Base-by-base conservation (phyloP, 2,329 filamentous ascomycete species). In the Xylaria sp. region DNA sequence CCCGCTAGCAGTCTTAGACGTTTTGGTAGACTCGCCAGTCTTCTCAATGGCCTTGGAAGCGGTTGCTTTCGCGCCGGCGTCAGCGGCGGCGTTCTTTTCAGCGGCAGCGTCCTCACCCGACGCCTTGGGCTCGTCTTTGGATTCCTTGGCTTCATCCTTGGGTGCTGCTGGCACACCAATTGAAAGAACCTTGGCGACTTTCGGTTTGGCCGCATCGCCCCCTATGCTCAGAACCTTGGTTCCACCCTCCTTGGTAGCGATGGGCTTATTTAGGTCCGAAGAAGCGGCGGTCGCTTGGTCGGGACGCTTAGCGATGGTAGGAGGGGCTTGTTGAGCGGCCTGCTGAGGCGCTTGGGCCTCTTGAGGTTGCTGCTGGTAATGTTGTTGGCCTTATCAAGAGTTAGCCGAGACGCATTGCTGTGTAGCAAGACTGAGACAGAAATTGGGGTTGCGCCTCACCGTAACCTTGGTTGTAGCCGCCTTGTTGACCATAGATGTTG, bases 21-120 rank as follows among this genome's bases (percentile, higher is more conserved):
- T 4, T 47, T 73, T 70, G 19, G 85, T 81, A 57, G 86, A 83
- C 75, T 94, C 89, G 57, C 93, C 92, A 0, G 91, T 90, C 84
- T 97, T 97, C 74, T 96, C 92, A 66, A 97, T 92, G 9, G 94
- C 94, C 79, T 97, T 97, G 53, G 87, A 82, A 4, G 94, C 94
- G 1, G 90, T 83, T n/a, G 91, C 89, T 80, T 97, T 97, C 64
- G 93, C 84, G 31, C 92, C 91, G 28, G 90, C 79, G 46, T 81
- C 82, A 52, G 80, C 66, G 43, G 70, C 38, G 11, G 68, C 53
- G 17, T 67, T 73, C 55, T 79, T 77, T 46, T 70, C 67, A 14
- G 69, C 57, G 25, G 66, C 61, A 4, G 74, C 64, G 7, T 58
- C 50, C 12, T 52, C 53, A 35, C 77, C 76, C 74, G 79, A 77